phyloP scores from a whole-genome alignment of 2,329 filamentous ascomycete species.

The Alternaria sp. region DNA sequence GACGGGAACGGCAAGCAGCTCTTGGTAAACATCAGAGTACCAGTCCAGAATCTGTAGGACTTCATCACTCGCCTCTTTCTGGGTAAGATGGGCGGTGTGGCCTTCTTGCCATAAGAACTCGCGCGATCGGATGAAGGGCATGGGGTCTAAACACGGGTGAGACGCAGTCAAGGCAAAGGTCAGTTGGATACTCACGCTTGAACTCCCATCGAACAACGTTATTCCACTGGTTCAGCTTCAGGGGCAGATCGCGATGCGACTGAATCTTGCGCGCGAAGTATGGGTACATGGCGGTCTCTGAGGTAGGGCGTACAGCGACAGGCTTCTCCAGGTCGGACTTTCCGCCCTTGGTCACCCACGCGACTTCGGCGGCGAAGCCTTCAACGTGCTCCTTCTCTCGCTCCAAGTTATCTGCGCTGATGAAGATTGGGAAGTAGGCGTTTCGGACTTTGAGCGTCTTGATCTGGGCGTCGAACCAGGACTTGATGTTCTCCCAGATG shows the following conservation, averaged over 20 bases:
- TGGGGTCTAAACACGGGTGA: slow-evolving; percentile 53
- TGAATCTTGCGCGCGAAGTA: slow-evolving; percentile 98
- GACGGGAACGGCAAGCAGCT: slow-evolving; percentile 92
- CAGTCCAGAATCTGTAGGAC: slow-evolving; percentile 92
- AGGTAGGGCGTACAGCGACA: slow-evolving; percentile 73
- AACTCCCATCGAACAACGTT: slow-evolving; percentile 96
- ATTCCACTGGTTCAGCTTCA: slow-evolving; percentile 98
- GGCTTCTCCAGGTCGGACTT: slow-evolving; percentile 89
- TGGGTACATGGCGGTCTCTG: slow-evolving; percentile 88
- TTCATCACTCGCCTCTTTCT: slow-evolving; percentile 81
- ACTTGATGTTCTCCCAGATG: slow-evolving; percentile 73
- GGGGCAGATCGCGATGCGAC: slow-evolving; percentile 90
- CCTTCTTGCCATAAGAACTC: slow-evolving; percentile 99
- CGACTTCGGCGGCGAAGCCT: slow-evolving; percentile 91
- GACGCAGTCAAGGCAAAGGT: neutral
- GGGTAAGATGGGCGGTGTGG: slow-evolving; percentile 88
- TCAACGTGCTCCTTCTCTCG: slow-evolving; percentile 95
- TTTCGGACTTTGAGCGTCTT: slow-evolving; percentile 93
- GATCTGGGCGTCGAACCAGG: slow-evolving; percentile 71
- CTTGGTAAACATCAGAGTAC: slow-evolving; percentile 90
- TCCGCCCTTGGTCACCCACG: slow-evolving; percentile 89
- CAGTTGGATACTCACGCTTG: slow-evolving; percentile 64
- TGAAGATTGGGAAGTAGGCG: slow-evolving; percentile 91
- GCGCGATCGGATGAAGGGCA: slow-evolving; percentile 81
- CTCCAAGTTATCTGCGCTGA: slow-evolving; percentile 82